Evolutionary conservation across 305 asterid species (phyloP), one percentile per base, ranked within the genome.

Genomic region (Rubia tinctorum): DNA sequence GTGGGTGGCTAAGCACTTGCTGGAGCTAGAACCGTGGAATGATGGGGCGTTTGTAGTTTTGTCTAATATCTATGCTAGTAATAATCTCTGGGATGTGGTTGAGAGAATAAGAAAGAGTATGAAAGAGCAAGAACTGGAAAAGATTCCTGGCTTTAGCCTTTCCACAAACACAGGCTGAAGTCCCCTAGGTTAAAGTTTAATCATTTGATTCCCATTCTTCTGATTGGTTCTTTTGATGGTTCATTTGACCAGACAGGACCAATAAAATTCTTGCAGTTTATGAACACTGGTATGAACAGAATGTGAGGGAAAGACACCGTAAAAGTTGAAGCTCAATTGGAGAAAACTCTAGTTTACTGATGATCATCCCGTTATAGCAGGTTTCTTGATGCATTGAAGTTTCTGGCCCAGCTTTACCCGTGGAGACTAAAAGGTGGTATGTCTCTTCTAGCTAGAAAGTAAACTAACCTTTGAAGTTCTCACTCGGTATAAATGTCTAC

Each of bases 31-130:
- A 63, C 96, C 96, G 5, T 86, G 82, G 85, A 88, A 84, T 47
- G 95, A 90, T 37, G 98, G 97, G 51, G 94, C 80, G 1, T 91
- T 77, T 73, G 97, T 90, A 64, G 97, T 81, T 70, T 73, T 94
- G 79, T 91, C 98, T n/a, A 93, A 93, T 83, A 91, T 91, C 22
- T 93, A 91, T 67, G 98, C 97, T 6, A 82, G 82, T 72, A 83
- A 86, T 81, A 88, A 86, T 37, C 78, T 84, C 87, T 93, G 98
- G 98, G 81, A 82, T 70, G 90, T 88, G 71, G 96, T 85, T 8
- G 89, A 86, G 90, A 82, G 86, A 72, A 71, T 86, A 30, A 86
- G 98, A 79, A 81, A 72, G 73, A 23, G 75, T 69, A 87, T 91
- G 96, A 86, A 83, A 87, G 87, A 84, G 62, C 83, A 70, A 15